Conservation (phyloP, 2,329 filamentous ascomycete genomes). For the Alternaria arborescens region DNA sequence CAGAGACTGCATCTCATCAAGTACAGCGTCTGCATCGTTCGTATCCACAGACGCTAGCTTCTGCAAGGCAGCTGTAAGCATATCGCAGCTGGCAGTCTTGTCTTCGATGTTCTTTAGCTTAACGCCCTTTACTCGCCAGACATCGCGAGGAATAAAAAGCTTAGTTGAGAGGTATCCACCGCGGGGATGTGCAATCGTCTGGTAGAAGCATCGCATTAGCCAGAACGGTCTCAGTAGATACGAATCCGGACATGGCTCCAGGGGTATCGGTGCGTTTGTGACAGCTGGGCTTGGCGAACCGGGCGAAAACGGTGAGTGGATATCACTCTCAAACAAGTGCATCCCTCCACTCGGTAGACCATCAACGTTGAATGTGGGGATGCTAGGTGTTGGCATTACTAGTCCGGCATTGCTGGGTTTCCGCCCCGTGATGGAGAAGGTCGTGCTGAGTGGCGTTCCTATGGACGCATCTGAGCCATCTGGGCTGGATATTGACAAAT, state of each 20-base stretch:
- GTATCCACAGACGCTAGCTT: slow-evolving; percentile 87
- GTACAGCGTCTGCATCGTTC: slow-evolving; percentile 86
- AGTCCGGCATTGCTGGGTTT: slow-evolving; percentile 65
- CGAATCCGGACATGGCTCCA: slow-evolving; percentile 92
- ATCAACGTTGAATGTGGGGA: slow-evolving; percentile 66
- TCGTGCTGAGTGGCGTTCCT: slow-evolving; percentile 75
- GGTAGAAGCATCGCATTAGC: slow-evolving; percentile 94
- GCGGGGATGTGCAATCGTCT: slow-evolving; percentile 88
- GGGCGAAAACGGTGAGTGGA: slow-evolving; percentile 72
- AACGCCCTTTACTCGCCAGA: slow-evolving; percentile 92
- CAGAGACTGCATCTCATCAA: slow-evolving; percentile 92
- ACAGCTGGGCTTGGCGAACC: slow-evolving; percentile 71
- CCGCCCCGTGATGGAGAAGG: slow-evolving; percentile 63
- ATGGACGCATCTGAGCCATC: slow-evolving; percentile 73
- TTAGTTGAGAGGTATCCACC: slow-evolving; percentile 92
- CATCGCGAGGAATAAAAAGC: slow-evolving; percentile 89
- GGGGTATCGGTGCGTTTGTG: slow-evolving; percentile 73
- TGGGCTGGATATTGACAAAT: slow-evolving; percentile 71
- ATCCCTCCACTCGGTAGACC: slow-evolving; percentile 71
- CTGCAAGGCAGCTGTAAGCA: slow-evolving; percentile 85
- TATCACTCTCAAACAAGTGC: slow-evolving; percentile 83
- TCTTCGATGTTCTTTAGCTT: slow-evolving; percentile 93
- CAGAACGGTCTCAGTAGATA: slow-evolving; percentile 93
- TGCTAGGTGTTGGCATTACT: slow-evolving; percentile 73
- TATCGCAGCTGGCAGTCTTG: slow-evolving; percentile 90